Base-by-base conservation (phyloP, 805 yeast species). In the Metschnikowia arizonensis region DNA sequence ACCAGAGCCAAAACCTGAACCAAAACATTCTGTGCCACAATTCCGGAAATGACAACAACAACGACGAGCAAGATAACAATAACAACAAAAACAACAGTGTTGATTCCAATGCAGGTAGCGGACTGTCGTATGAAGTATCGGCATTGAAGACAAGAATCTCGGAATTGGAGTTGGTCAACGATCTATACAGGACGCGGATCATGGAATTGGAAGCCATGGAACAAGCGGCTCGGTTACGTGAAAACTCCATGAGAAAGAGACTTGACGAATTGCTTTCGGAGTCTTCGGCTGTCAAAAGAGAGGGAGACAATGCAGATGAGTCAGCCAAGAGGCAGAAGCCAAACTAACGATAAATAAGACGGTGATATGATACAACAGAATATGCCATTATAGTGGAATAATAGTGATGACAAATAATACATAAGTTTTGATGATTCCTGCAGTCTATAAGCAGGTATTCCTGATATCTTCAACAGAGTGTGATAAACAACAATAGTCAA, bases 161-260 rank as follows among this genome's bases (percentile, higher is more conserved):
- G 10, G 98, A 91, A 62, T 74, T 91, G 50, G 98, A 91, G 62
- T 72, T 90, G 34, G 96, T 91, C 33, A 90, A 89, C 57, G 97
- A 90, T 60, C 68, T 91, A 47, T 87, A 88, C 69, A 79, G 87
- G 55, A 79, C 91, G 5, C 78, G 95, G 54, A 87, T 91, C 35
- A 72, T 77, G 62, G 96, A 91, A 60, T 72, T 91, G 52, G 97
- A 91, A 65, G 81, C 80, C 17, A 69, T 74, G 76, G 83, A 78
- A 56, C 72, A 66, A 47, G 82, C 81, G 5, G 74, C 79, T 0
- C 71, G 79, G 49, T 68, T 74, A 45, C 63, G 81, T 44, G 81
- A 77, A 52, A 59, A 56, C 31, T 63, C 77, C 12, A 65, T 77
- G 67, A 68, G 73, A 50, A 73, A 71, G 50, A 56, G 81, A 38